Base-by-base conservation (phyloP, 2,329 filamentous ascomycete genomes). In the Fusarium coffeatum region DNA sequence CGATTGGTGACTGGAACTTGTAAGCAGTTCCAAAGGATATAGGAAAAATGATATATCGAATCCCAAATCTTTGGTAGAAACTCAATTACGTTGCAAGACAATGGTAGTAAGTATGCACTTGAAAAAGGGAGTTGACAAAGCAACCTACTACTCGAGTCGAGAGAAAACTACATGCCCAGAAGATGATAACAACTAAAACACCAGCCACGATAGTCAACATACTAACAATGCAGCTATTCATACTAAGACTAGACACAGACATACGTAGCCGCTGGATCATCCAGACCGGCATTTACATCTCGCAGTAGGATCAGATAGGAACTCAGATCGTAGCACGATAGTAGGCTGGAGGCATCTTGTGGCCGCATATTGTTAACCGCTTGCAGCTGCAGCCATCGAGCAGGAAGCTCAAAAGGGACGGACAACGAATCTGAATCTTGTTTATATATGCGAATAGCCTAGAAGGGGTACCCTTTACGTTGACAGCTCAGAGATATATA, bases 81-180 rank as follows among this genome's bases (percentile, higher is more conserved):
- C 22, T n/a, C 46, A 41, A 47, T 54, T 28, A 20, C 28, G 37
- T 47, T 57, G 28, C 37, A 37, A 66, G 66, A 65, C 37, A 59
- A 34, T 25, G 20, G 16, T 66, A 20, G 22, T 41, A 16, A 6
- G 34, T 37, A 37, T 37, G 34, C 34, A 30, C n/a, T 27, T 22
- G n/a, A 23, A 16, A 25, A 20, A 53, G 47, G 47, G 60, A 53
- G 47, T 66, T 65, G 55, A 54, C 42, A 43, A 60, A 66, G 61
- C 55, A 66, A 66, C 54, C 40, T 55, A 55, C 25, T 40, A 40
- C 18, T 41, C 23, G n/a, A 65, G 48, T 41, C 23, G 23, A 65
- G 48, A 49, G 60, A 50, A 28, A 42, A 41, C 40, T 34, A 28
- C 46, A 6, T 16, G 23, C 16, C 32, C 32, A 37, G 32, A 37